These are phyloP conservation scores for Blepharisma japonicum DNA, from an alignment of 73 alveolate species.

Conservation along the genomic window DNA sequence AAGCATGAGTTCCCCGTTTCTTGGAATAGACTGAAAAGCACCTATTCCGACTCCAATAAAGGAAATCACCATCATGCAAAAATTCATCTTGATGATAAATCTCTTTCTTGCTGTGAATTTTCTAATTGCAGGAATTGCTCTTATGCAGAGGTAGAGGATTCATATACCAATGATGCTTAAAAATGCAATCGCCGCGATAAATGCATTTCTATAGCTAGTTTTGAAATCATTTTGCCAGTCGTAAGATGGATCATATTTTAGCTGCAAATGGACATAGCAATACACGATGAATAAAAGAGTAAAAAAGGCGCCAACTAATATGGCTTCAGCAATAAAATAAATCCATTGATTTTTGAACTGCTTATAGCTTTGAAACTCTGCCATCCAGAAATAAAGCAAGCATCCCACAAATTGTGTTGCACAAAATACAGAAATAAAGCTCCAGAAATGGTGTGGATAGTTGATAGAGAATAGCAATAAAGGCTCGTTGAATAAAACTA, in stretches of 20 bases:
- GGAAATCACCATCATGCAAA: background rate
- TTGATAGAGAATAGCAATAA: background rate
- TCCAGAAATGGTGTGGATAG: background rate
- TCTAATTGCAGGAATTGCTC: background rate
- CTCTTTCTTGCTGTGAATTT: background rate
- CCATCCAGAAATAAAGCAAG: background rate
- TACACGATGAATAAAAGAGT: background rate
- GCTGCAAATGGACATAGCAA: background rate
- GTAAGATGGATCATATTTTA: conserved; percentile 9
- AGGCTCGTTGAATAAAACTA: conserved; percentile 13
- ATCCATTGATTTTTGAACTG: background rate
- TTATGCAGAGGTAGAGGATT: background rate
- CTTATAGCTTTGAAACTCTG: background rate
- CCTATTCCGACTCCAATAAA: conserved; percentile 6
- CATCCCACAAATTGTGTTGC: background rate
- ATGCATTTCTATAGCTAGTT: too few species aligned
- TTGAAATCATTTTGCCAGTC: conserved; percentile 13
- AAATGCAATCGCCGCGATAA: background rate
- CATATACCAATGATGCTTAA: background rate
- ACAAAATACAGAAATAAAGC: conserved; percentile 4
- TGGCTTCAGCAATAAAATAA: background rate
- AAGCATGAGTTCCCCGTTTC: background rate
- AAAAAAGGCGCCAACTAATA: background rate
- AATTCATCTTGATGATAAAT: background rate
- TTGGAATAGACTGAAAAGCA: conserved; percentile 25